Conservation (phyloP, 805 yeast genomes). For the Candida mattraensis region DNA sequence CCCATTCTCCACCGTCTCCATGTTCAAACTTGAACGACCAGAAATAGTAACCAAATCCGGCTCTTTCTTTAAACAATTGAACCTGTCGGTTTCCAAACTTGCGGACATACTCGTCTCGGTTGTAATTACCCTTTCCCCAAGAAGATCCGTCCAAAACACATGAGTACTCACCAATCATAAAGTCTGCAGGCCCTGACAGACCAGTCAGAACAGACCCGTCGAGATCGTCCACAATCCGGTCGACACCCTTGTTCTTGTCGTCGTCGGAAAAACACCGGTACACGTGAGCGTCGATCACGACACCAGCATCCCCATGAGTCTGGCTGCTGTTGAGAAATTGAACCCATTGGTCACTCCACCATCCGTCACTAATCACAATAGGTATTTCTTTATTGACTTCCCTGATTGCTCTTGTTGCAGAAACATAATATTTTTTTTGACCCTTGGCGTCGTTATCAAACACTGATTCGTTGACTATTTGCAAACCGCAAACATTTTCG, state of each 20-base stretch:
- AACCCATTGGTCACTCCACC: slow-evolving; percentile 85
- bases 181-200: slow-evolving; percentile 50
- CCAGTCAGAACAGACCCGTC: slow-evolving; percentile 49
- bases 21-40: slow-evolving; percentile 88
- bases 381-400: slow-evolving; percentile 58
- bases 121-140: slow-evolving; percentile 53
- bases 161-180: slow-evolving; percentile 86
- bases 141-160: slow-evolving; percentile 78
- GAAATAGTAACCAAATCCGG: slow-evolving; percentile 74
- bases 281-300: slow-evolving; percentile 80
- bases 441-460: slow-evolving; percentile 53
- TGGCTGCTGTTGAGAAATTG: slow-evolving; percentile 55
- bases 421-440: slow-evolving; percentile 61
- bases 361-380: slow-evolving; percentile 84
- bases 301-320: slow-evolving; percentile 47
- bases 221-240: slow-evolving; percentile 59
- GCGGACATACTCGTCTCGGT: slow-evolving; percentile 55
- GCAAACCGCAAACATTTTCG: slow-evolving; percentile 79
- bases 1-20: slow-evolving; percentile 98
- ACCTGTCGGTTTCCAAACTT: slow-evolving; percentile 62
- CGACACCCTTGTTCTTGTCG: slow-evolving; percentile 67
- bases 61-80: slow-evolving; percentile 47
- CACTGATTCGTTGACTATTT: slow-evolving; percentile 82
- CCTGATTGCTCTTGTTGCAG: slow-evolving; percentile 63
- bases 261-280: slow-evolving; percentile 82